Base-by-base conservation (phyloP, 768 basidiomycete genomes). In the Panaeolus cyanescens region DNA sequence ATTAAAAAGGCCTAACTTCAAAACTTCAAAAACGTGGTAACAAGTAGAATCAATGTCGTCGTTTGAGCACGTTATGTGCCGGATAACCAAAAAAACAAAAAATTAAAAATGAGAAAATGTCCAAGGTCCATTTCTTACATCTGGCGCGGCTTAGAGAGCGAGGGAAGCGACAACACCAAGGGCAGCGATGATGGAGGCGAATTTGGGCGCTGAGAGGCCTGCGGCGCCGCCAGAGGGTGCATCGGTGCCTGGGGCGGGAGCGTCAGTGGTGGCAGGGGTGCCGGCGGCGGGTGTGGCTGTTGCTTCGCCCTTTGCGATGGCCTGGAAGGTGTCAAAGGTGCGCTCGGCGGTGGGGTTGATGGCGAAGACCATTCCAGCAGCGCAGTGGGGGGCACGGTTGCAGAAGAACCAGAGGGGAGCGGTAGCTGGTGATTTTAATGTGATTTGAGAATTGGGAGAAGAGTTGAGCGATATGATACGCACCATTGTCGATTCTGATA, bases 331-430 rank as follows among this genome's bases (percentile, higher is more conserved):
- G 0, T 68, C 75, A 62, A 77, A 82, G 12, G 77, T 80, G 70
- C 78, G 80, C 7, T 74, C 71, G 20, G 75, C 71, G 15, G 78
- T 82, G 17, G 83, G 81, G 74, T 84, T 84, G 59, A 85, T 70
- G 33, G 82, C 79, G 70, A 86, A 85, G 28, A 86, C 85, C 84
- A 84, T 84, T 55, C 83, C 83, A 13, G 61, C 68, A n/a, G 60
- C 58, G 69, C 84, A 85, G 68, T 83, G 83, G 50, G 68, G 68
- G 13, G 67, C 70, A 59, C 81, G 81, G 22, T 70, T 72, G 65
- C 83, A 86, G 74, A 76, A 83, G 77, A 83, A 84, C 84, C 84
- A 86, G 53, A 84, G 72, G n/a, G 84, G 82, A 7, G 74, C 72
- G 25, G 72, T 69, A 54, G 72, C 73, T 74, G 42, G 4, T 33